Base-by-base conservation (phyloP, 2,329 filamentous ascomycete genomes). In the Cordyceps fumosorosea region DNA sequence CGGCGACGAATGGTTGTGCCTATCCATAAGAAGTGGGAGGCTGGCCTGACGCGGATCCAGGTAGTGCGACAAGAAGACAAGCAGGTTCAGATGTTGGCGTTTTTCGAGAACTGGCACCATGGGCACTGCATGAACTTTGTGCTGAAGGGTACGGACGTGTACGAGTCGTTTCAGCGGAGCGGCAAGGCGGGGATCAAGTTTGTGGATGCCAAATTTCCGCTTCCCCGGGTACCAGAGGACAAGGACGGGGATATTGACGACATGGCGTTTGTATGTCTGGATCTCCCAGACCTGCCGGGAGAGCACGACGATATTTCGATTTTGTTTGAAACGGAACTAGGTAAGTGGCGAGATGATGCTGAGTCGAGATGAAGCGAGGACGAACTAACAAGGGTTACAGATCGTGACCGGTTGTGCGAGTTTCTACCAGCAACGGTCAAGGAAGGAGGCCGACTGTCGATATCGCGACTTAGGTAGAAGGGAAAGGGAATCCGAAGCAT, bases 11-110 rank as follows among this genome's bases (percentile, higher is more conserved):
- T 93, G 88, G 90, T 96, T 14, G 91, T 96, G 18, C 91, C 91
- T 0, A 93, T 96, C 66, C 90, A 96, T 77, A 96, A 96, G 77
- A 95, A 95, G 74, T 96, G 91, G 90, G 91, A 96, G 71, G 90
- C 92, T 2, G 85, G 82, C n/a, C 83, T 82, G 44, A 90, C 90
- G 10, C 86, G 93, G 42, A 80, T 96, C 8, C 92, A 96, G 72
- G 81, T 96, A 44, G 85, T 96, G 42, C 70, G 68, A 60, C 81
- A 86, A 66, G 87, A 89, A 66, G 89, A 92, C 65, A 89, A 86
- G 69, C 83, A 89, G 16, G 75, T 89, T 24, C 91, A 96, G 72
- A 78, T 97, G 34, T 77, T 96, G 24, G 91, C 88, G 3, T 97
- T 96, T 76, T 95, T 96, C 72, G 88, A 91, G 66, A 89, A 93